Base-by-base conservation (phyloP, 2,329 filamentous ascomycete genomes). In the Mollisiaceae sp. region DNA sequence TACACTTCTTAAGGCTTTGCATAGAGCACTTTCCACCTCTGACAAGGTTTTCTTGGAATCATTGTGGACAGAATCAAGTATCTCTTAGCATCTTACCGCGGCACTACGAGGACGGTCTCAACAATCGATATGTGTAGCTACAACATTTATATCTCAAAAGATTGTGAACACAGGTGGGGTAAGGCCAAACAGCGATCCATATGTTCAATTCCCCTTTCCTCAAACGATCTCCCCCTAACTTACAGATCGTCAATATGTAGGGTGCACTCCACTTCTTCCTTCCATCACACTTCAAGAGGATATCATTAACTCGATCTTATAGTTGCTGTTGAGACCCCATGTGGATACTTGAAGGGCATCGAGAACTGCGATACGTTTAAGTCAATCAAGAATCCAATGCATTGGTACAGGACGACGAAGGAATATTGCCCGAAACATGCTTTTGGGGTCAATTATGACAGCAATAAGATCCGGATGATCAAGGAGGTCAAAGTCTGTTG, bases 401-500 rank as follows among this genome's bases (percentile, higher is more conserved):
- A n/a, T 27, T 32, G 5, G 27, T 54, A 32, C 24, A 32, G 14
- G 24, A 32, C 50, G 22, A 15, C 27, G 9, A 54, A 14, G 1
- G 27, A 54, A 54, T 35, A 15, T 52, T 54, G 50, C 14, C 50
- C 24, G 50, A 54, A 32, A 24, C 50, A 54, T 35, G 18, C 27
- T 27, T 18, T 18, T 35, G 50, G 50, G 12, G 22, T 2, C 50
- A 32, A 54, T 27, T 32, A 32, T 18, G 22, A 54, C 50, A 11
- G 24, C 24, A 54, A 35, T 14, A 35, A 32, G 24, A 18, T 32
- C 24, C 22, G 50, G 18, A 54, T 35, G 22, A 32, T 54, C 4
- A 35, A 54, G 50, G 27, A 54, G 32, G 8, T 54, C 50, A 54
- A 54, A 35, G 50, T 4, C 12, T 54, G 24, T n/a, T 54, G 50